Evolutionary conservation across 495 filamentous ascomycete genomes (phyloP), one percentile per base, ranked within the genome.

Genomic region (Penicillium macrosclerotiorum): DNA sequence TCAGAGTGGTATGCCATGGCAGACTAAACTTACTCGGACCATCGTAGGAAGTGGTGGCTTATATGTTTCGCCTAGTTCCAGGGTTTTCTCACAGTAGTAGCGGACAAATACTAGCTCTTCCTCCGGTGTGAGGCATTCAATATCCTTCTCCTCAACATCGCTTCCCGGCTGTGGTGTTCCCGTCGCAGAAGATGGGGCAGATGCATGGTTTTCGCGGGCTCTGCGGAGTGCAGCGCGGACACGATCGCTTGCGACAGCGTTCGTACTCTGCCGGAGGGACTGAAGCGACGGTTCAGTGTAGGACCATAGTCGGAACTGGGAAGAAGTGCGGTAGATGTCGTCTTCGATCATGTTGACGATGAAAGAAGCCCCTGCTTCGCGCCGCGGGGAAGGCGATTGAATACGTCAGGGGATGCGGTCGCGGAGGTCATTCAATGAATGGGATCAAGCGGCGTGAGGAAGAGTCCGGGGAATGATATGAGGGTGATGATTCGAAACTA

Each of bases 271-370:
- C 35, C 94, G 86, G 11, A 89, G 70, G 2, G 81, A 67, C 23
- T 75, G 73, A 13, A 98, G 79, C 8, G 83, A 75, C 7, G 81
- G 63, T 7, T 84, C 80, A 0, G 90, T 88, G 67, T 89, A 97
- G n/a, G 91, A 95, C 91, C 94, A 98, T 29, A 89, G 70, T 29
- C 86, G 80, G 63, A 81, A 96, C 65, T 98, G 93, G 32, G 89
- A 92, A 0, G 90, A 93, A 14, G 85, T 74, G n/a, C 86, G 86
- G 71, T 97, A 98, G 37, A 90, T 75, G 49, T 86, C 85, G 63
- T 98, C 93, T 75, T 98, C 93, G 46, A 76, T 80, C 76, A 86
- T 77, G 46, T 42, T 67, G 59, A 32, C 23, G 38, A 26, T 18
- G 41, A 39, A 37, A 24, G 29, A 42, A 41, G 32, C 22, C 32